Evolutionary conservation across 2,329 filamentous ascomycete species (phyloP).

Genomic region (Fusarium sp.): DNA sequence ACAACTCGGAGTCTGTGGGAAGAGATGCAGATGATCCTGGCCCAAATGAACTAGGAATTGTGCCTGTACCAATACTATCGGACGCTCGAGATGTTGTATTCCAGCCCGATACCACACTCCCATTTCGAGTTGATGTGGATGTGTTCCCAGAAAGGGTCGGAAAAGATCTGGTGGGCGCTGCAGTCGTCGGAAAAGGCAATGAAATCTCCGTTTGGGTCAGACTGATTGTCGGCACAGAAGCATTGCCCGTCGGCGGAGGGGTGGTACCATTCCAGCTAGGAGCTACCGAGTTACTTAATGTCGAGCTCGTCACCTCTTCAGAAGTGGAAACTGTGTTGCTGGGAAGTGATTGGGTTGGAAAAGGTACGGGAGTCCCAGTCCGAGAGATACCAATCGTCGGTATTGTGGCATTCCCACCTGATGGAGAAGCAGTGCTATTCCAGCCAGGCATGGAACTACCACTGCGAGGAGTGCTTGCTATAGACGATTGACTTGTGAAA

Average conservation of each 20-base stretch:
- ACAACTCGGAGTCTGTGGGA: neutral
- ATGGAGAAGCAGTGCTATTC: neutral
- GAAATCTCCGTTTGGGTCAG: neutral
- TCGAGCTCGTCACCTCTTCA: neutral
- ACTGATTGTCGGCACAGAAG: conserved; percentile 10
- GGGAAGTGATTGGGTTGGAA: conserved; percentile 2
- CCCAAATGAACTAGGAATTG: neutral
- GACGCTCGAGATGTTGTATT: conserved; percentile 1
- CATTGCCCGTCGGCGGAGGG: neutral
- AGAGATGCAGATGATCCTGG: neutral
- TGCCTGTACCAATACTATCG: neutral
- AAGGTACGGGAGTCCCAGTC: neutral
- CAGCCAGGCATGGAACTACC: neutral
- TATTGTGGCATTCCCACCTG: neutral
- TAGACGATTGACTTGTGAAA: neutral
- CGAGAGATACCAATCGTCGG: conserved; percentile 7
- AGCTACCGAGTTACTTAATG: neutral
- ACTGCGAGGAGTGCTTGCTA: neutral
- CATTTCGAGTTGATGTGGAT: neutral
- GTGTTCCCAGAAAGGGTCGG: neutral
- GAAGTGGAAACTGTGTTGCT: neutral
- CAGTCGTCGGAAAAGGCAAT: neutral
- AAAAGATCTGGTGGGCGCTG: neutral
- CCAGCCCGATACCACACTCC: neutral
- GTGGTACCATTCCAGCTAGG: conserved; percentile 10